phyloP scores from a whole-genome alignment of 2,329 filamentous ascomycete species.

The Chrysosphaeria jannelii region DNA sequence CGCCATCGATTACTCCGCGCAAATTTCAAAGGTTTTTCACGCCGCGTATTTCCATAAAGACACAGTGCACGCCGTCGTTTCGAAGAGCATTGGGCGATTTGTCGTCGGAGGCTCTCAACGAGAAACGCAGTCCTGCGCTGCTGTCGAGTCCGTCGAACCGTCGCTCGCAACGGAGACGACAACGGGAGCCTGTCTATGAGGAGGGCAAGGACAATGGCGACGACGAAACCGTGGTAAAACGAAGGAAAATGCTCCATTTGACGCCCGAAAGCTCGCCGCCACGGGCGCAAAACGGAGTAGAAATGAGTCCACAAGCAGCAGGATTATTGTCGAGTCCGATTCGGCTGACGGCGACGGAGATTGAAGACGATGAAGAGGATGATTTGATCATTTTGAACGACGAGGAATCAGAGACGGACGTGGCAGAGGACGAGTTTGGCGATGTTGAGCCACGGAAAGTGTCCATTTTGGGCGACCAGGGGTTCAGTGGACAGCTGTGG shows the following conservation, averaged over 20 bases:
- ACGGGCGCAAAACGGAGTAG: too few species aligned
- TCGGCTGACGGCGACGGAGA: slow-evolving; percentile 6
- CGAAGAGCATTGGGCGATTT: too few species aligned
- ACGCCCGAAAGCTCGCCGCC: slow-evolving; percentile 12
- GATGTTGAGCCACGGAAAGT: too few species aligned
- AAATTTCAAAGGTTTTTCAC: slow-evolving; percentile 24
- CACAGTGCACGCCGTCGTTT: too few species aligned
- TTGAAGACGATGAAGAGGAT: slow-evolving; percentile 7
- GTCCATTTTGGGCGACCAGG: slow-evolving; percentile 9
- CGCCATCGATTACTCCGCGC: slow-evolving; percentile 21
- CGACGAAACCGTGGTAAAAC: slow-evolving; percentile 8
- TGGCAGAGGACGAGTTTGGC: too few species aligned
- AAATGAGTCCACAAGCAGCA: too few species aligned
- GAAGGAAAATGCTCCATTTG: slow-evolving; percentile 10
- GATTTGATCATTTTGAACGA: slow-evolving; percentile 8
- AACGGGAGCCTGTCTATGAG: too few species aligned
- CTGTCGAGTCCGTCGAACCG: too few species aligned
- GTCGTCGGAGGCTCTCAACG: too few species aligned
- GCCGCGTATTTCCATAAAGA: slow-evolving; percentile 13
- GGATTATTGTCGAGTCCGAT: too few species aligned
- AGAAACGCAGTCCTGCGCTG: too few species aligned
- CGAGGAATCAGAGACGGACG: too few species aligned
- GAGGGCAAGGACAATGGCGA: slow-evolving; percentile 6
- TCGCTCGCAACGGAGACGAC: background rate
- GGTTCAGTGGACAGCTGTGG: slow-evolving; percentile 11